Percentiles rank a stretch among this genome's conserved stretches.
These are phyloP conservation scores for Apiospora arundinis DNA, from an alignment of 2,329 filamentous ascomycete genomes.

Conservation along the genomic window DNA sequence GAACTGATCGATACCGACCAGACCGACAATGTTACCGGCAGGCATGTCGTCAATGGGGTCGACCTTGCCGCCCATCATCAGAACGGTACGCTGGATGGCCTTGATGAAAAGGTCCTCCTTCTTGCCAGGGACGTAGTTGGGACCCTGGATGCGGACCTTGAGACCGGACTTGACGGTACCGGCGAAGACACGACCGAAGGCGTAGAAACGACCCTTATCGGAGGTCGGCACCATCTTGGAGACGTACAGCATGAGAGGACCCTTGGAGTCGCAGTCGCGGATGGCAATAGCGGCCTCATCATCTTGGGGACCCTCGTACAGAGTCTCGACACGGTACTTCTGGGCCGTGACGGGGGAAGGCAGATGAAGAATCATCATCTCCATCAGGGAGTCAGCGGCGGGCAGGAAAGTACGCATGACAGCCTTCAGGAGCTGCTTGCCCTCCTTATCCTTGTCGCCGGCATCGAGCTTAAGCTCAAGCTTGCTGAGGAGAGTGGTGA, in stretches of 20 bases:
- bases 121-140: conserved; percentile 97
- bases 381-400: conserved; percentile 94
- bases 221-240: conserved; percentile 99
- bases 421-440: conserved; percentile 97
- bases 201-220: conserved; percentile 99
- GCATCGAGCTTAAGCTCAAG: conserved; percentile 87
- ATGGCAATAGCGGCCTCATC: conserved; percentile 95
- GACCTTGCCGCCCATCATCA: conserved; percentile 99
- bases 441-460: conserved; percentile 92
- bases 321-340: conserved; percentile 96
- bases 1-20: conserved; percentile 99
- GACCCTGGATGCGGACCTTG: conserved; percentile 99
- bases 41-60: conserved; percentile 99
- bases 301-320: conserved; percentile 96
- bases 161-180: conserved; percentile 97
- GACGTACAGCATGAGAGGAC: conserved; percentile 99
- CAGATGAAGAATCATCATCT: conserved; percentile 99
- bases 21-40: conserved; percentile 99
- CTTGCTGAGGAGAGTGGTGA: conserved; percentile 83
- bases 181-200: conserved; percentile 99
- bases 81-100: conserved; percentile 98
- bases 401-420: conserved; percentile 99
- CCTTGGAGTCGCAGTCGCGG: conserved; percentile 98
- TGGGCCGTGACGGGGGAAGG: conserved; percentile 95
- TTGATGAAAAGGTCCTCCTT: conserved; percentile 99